These are phyloP conservation scores for Lactarius sp. DNA, from an alignment of 768 basidiomycete species.

Conservation along the genomic window DNA sequence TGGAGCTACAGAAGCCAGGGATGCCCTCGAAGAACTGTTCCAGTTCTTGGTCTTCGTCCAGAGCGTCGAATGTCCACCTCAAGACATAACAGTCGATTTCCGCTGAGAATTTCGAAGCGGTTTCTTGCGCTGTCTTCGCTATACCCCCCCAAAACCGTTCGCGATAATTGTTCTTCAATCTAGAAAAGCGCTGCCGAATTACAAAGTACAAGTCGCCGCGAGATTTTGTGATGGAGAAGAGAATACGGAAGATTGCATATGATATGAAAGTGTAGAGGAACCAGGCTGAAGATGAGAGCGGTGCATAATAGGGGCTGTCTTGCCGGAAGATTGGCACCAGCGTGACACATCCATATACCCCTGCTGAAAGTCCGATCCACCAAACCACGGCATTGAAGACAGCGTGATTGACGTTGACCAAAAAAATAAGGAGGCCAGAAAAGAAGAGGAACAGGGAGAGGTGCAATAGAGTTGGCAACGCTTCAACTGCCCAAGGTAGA, in stretches of 20 bases:
- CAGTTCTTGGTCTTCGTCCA: not conserved
- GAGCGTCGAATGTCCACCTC: not conserved
- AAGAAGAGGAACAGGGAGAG: constrained; percentile 7
- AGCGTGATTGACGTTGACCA: not conserved
- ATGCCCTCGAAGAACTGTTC: not conserved
- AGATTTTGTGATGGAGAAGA: not conserved
- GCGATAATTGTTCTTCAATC: not conserved
- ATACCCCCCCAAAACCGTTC: not conserved
- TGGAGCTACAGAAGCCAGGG: not conserved
- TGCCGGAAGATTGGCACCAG: not conserved
- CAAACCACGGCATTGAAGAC: not conserved
- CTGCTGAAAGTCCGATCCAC: not conserved
- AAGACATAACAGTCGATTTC: not conserved
- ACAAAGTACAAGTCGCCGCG: too few species aligned
- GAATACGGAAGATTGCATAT: not conserved
- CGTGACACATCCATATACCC: not conserved
- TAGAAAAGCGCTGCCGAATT: too few species aligned
- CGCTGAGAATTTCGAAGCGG: not conserved
- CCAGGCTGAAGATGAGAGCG: not conserved
- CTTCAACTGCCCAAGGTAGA: not conserved
- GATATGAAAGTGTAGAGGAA: not conserved
- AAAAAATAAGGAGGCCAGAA: not conserved
- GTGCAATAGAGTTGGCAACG: not conserved
- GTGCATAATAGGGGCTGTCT: not conserved
- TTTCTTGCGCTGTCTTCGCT: not conserved